Base-by-base conservation (phyloP, 2,329 filamentous ascomycete genomes). In the Moelleriella libera region DNA sequence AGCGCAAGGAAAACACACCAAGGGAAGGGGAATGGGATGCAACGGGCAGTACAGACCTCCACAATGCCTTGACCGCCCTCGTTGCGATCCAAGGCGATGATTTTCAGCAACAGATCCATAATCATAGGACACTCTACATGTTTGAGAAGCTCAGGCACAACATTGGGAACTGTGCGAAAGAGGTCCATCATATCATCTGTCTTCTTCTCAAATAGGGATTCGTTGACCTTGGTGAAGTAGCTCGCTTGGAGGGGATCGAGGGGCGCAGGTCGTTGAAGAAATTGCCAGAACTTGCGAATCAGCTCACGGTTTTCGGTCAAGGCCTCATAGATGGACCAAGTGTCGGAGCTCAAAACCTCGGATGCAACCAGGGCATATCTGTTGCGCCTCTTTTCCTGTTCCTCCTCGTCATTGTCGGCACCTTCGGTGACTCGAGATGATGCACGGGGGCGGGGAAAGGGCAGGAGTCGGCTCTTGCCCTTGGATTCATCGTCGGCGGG, bases 151-250 rank as follows among this genome's bases (percentile, higher is more conserved):
- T 88, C 82, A 10, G 85, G 74, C 28, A 98, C 80, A 41, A 92
- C 85, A 47, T 83, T 79, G 34, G 92, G 84, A 45, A 95, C 68
- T 2, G 80, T 83, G 63, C 88, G 94, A 64, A 98, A 80, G 51
- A 98, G 81, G 14, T 83, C 80, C 54, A 97, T 73, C 90, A 97
- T 98, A 53, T 96, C 90, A 59, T 94, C 87, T 5, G 94, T 96
- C 75, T 97, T 97, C 68, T 92, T 94, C 63, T 97, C 92, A 48
- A 98, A 83, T 21, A 98, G 70, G n/a, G 88, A 85, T 68, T 98
- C 92, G 64, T 97, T 97, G 60, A 98, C 89, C 63, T 97, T 98
- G 48, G 90, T 96, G 63, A 98, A 98, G 63, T 98, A 98, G 59
- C 89, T 89, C 14, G 92, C 90, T 66, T 97, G 90, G 5, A 96